Evolutionary conservation across 768 basidiomycete species (phyloP), one percentile per base, ranked within the genome.

Genomic region (Tubosaeta sp.): DNA sequence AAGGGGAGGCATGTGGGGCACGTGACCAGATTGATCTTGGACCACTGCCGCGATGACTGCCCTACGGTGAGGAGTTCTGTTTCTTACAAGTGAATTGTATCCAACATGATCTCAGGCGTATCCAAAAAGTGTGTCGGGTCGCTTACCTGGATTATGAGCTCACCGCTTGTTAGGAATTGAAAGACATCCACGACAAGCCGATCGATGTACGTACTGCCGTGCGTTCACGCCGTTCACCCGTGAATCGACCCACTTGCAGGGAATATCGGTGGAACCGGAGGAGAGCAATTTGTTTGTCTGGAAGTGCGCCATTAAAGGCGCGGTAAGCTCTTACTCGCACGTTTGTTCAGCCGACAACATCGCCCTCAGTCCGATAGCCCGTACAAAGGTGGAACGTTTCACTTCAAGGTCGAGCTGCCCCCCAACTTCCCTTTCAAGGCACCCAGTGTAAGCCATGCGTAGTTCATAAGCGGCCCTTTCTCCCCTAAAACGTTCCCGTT

Each of bases 381-480:
- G 0, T 93, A 93, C 77, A 88, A 84, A 68, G 79, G 78, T 46
- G 90, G 91, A 43, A 88, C 79, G 0, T 93, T 90, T 69, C 75
- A 80, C 58, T 91, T 91, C 67, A 83, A 70, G 34, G 64, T 92
- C 12, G 69, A 72, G n/a, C 73, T 93, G n/a, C 88, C 90, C 1
- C 59, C 75, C n/a, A 85, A 81, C 66, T 93, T 85, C 58, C 90
- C 91, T 8, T 93, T 93, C 81, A 92, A 93, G 68, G 81, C 91
- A 4, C 90, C 90, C 32, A 75, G 77, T 51, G 89, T 90, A 69
- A 59, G 74, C 54, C 39, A 36, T 27, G 19, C 34, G 27, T 51
- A 39, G 38, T 25, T 21, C 36, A 36, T 41, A 53, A 38, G 25
- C 46, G 42, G 22, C 46, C 32, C 40, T 19, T 21, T 38, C 47